Base-by-base conservation (phyloP, 495 filamentous ascomycete species). In the Aspergillus ostianus region DNA sequence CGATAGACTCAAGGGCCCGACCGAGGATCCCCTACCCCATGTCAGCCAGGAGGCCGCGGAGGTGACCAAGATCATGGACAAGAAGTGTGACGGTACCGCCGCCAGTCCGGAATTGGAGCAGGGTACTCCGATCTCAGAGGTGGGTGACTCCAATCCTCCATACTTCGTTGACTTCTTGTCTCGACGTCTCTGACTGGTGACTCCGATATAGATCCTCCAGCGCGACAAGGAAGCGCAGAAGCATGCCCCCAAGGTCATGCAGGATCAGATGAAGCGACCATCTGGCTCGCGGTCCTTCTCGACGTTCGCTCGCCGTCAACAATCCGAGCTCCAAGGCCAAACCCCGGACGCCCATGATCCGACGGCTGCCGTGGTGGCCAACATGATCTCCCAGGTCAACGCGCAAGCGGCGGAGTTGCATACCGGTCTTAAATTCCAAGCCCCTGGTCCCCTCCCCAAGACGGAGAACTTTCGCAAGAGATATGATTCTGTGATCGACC, bases 401-500 rank as follows among this genome's bases (percentile, higher is more conserved):
- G 56, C 70, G 47, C 56, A 73, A 48, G 70, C 72, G 4, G 56
- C 55, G 41, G 72, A 71, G 55, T 58, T 64, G 51, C 53, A 66
- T 18, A 69, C 76, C 20, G 91, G 90, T 21, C 78, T 90, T 65
- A 94, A 92, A 64, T 97, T 88, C 69, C 82, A 80, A 4, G 73
- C 89, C 60, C 93, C 93, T 9, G 70, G 77, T n/a, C 83, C 87
- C 19, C 70, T 91, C 19, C 77, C 85, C 19, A 80, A 81, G 27
- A 76, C 83, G 12, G 70, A 81, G 57, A 81, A 91, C 69, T 74
- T 90, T 63, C 86, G 90, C 60, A 72, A 90, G 59, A 84, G 94
- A 56, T 95, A 97, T 69, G 87, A 95, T 65, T 82, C 89, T 3
- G 72, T 97, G 21, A 76, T 98, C 32, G 77, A 87, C 48, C 94